phyloP scores from a whole-genome alignment of 1,284 basidiomycete species.

The Tilletia setariae region DNA sequence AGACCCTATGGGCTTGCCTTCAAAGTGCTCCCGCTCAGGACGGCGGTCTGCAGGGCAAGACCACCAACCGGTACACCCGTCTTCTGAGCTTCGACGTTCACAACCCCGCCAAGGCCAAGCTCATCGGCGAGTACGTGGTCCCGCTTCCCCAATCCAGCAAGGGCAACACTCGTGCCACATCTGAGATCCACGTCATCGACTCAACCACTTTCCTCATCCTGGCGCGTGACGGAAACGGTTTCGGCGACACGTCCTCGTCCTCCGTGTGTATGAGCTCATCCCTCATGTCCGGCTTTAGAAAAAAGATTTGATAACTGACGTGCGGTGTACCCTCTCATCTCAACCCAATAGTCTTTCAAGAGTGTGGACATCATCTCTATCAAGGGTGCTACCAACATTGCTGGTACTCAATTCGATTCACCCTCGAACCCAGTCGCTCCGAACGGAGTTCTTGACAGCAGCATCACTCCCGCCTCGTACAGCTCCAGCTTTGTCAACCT shows the following conservation, averaged over 20 bases:
- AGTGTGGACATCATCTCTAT: conserved; percentile 60
- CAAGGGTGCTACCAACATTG: conserved; percentile 64
- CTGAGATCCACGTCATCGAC: conserved; percentile 64
- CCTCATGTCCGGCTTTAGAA: not conserved
- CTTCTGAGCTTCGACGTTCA: conserved; percentile 62
- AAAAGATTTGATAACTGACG: not conserved
- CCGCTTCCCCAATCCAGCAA: conserved; percentile 63
- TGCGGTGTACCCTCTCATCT: not conserved
- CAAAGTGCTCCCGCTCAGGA: conserved; percentile 68
- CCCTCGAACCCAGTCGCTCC: conserved; percentile 62
- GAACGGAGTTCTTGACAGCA: conserved; percentile 59
- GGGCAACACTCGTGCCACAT: conserved; percentile 61
- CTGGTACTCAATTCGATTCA: conserved; percentile 62
- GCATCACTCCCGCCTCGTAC: conserved; percentile 62
- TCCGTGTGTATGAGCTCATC: not conserved
- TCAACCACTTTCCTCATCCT: conserved; percentile 63
- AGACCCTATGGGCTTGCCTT: conserved; percentile 64
- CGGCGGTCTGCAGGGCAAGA: conserved; percentile 52
- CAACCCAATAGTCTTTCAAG: conserved; percentile 54
- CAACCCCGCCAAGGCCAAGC: conserved; percentile 27
- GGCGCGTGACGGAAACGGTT: conserved; percentile 65
- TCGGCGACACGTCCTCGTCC: conserved; percentile 57
- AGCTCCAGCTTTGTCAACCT: conserved; percentile 61
- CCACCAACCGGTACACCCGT: conserved; percentile 58
- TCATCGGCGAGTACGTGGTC: conserved; percentile 64